A percentile compares a stretch with the other conserved stretches of the same genome.
phyloP scores from a whole-genome alignment of 805 yeast genomes.

The Starmerella etchellsii region DNA sequence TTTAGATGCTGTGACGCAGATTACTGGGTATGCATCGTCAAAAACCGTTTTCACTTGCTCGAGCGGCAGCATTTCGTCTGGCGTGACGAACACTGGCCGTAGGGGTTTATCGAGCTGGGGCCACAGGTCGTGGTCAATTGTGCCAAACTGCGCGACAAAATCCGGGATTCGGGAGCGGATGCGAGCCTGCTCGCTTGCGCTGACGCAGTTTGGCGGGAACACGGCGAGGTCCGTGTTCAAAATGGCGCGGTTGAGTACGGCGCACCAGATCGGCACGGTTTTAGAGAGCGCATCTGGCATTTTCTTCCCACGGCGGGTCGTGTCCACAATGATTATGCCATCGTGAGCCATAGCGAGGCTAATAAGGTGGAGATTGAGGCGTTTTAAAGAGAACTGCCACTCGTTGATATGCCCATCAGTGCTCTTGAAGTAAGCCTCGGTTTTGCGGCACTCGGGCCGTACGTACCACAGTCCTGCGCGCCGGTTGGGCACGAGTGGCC shows the following conservation, averaged over 20 bases:
- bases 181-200: conserved; percentile 42
- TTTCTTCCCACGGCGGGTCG: conserved; percentile 71
- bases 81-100: conserved; percentile 59
- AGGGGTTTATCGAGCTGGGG: conserved; percentile 36
- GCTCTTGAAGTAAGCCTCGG: conserved; percentile 66
- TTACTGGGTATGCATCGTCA: conserved; percentile 32
- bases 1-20: conserved; percentile 51
- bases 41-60: conserved; percentile 23
- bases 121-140: conserved; percentile 30
- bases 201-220: conserved; percentile 43
- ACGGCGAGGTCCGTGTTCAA: conserved; percentile 30
- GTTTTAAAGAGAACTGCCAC: conserved; percentile 64
- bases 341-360: conserved; percentile 32
- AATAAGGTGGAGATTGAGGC: conserved; percentile 63
- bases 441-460: conserved; percentile 31
- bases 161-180: conserved; percentile 38
- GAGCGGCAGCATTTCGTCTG: conserved; percentile 32
- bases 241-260: conserved; percentile 50
- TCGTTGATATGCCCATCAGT: conserved; percentile 81
- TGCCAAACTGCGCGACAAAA: conserved; percentile 36
- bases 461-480: conserved; percentile 84
- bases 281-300: conserved; percentile 82
- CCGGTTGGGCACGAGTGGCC: conserved; percentile 48
- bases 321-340: conserved; percentile 56
- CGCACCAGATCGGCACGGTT: conserved; percentile 87